These are phyloP conservation scores for Gonapodya sp. DNA, from an alignment of 192 early-diverging fungal species.

Conservation along the genomic window DNA sequence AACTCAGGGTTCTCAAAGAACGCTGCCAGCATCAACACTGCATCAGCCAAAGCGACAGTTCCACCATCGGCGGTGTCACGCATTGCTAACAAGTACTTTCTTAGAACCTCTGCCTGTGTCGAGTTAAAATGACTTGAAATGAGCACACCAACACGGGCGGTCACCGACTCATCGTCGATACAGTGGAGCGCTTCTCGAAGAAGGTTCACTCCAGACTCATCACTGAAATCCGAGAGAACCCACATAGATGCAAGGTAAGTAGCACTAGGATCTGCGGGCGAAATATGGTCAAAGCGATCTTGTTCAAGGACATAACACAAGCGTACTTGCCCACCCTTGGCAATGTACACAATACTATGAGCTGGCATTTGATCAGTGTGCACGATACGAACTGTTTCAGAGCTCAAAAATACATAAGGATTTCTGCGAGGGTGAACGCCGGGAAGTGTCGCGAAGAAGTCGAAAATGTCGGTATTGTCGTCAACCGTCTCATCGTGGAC, in stretches of 20 bases:
- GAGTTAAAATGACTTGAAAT: background rate
- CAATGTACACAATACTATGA: background rate
- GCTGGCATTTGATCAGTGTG: background rate
- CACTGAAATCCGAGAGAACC: background rate
- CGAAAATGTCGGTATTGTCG: slow-evolving; percentile 50
- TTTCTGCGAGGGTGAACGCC: slow-evolving; percentile 54
- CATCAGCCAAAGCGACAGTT: too few species aligned
- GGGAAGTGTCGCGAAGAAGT: slow-evolving; percentile 57
- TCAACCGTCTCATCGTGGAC: slow-evolving; percentile 42
- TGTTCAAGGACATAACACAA: background rate
- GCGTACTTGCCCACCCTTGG: background rate
- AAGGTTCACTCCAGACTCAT: background rate
- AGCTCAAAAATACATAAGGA: slow-evolving; percentile 39
- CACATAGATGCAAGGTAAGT: background rate
- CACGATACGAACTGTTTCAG: background rate
- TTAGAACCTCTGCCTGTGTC: background rate
- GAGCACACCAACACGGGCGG: background rate
- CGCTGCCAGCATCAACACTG: too few species aligned
- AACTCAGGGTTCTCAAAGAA: too few species aligned
- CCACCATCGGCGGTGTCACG: too few species aligned
- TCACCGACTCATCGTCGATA: background rate
- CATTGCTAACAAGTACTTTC: too few species aligned
- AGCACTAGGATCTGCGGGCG: background rate
- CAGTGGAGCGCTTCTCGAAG: background rate
- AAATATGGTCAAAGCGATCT: background rate